A percentile compares a stretch with the other conserved stretches of the same genome.
Conservation (phyloP, 805 yeast genomes). For the Metschnikowia vanudenii region DNA sequence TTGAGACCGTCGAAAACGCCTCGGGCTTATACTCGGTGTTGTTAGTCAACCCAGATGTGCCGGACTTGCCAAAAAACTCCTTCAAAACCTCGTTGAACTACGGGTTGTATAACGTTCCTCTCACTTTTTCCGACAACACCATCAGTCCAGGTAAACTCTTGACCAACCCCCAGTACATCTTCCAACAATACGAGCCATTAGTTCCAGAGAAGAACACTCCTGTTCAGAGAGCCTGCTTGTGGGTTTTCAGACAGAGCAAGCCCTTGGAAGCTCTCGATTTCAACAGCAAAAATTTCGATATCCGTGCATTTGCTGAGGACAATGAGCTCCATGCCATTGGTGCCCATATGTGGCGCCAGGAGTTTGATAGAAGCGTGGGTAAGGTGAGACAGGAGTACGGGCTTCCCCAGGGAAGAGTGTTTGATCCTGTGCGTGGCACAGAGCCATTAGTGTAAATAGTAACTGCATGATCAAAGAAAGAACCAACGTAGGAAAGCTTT, state of each 20-base stretch:
- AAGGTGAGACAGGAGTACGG: conserved; percentile 70
- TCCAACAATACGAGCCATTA: conserved; percentile 72
- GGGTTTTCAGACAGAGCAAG: conserved; percentile 79
- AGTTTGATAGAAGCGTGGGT: conserved; percentile 73
- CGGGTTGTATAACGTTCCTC: conserved; percentile 68
- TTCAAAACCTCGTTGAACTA: conserved; percentile 72
- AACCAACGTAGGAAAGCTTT: background rate
- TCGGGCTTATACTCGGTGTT: conserved; percentile 68
- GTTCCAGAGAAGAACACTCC: conserved; percentile 87
- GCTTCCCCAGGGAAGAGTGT: conserved; percentile 72
- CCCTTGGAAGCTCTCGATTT: conserved; percentile 20
- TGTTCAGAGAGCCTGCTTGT: conserved; percentile 76
- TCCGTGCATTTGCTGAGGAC: conserved; percentile 61
- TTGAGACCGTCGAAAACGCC: conserved; percentile 42
- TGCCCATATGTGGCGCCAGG: conserved; percentile 87
- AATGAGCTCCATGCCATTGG: conserved; percentile 75
- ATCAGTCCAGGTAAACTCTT: conserved; percentile 47
- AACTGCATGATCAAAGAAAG: background rate
- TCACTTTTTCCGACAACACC: conserved; percentile 56
- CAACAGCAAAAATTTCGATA: conserved; percentile 57
- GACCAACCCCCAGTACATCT: conserved; percentile 31
- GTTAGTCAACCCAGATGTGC: conserved; percentile 88
- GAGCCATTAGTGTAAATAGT: conserved; percentile 26
- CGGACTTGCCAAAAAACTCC: conserved; percentile 67
- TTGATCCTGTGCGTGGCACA: conserved; percentile 54